phyloP scores from a whole-genome alignment of 768 basidiomycete genomes.

The Tylopilus rubrobrunneus region DNA sequence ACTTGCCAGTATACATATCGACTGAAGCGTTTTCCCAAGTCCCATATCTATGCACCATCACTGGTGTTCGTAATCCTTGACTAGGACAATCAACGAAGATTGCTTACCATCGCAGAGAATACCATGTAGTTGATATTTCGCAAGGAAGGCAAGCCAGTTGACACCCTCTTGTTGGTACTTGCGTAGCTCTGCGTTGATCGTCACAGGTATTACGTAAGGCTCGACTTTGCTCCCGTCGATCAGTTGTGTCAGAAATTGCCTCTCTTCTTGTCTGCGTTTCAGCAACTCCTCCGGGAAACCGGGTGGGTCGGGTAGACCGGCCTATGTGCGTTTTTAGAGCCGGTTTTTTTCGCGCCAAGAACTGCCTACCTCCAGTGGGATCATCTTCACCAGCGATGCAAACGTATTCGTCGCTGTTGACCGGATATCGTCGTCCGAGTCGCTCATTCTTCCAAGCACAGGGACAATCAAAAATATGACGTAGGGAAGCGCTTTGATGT shows the following conservation, averaged over 20 bases:
- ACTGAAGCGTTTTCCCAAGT: constrained; percentile 95
- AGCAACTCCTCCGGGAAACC: constrained; percentile 88
- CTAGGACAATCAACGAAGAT: constrained; percentile 14
- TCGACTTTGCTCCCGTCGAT: constrained; percentile 95
- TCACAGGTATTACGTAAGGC: constrained; percentile 79
- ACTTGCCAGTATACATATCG: constrained; percentile 93
- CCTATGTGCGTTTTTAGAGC: constrained; percentile 41
- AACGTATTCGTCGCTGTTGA: constrained; percentile 96
- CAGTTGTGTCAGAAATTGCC: constrained; percentile 88
- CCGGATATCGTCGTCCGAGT: constrained; percentile 85
- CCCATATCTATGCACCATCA: constrained; percentile 77
- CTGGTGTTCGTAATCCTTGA: background rate
- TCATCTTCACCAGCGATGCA: constrained; percentile 96
- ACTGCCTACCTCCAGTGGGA: constrained; percentile 81
- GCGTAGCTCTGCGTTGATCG: constrained; percentile 89
- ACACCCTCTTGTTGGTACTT: constrained; percentile 99
- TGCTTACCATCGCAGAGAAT: constrained; percentile 89
- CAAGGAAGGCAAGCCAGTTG: constrained; percentile 97
- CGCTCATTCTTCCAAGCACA: constrained; percentile 96
- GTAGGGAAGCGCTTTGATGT: constrained; percentile 93
- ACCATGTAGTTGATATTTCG: constrained; percentile 96
- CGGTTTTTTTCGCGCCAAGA: background rate
- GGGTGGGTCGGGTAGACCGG: constrained; percentile 93
- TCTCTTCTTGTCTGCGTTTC: constrained; percentile 79
- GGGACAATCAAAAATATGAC: constrained; percentile 97